A percentile compares a stretch with the other conserved stretches of the same genome.
These are phyloP conservation scores for Melampsora americana DNA, from an alignment of 1,284 basidiomycete species.

Conservation along the genomic window DNA sequence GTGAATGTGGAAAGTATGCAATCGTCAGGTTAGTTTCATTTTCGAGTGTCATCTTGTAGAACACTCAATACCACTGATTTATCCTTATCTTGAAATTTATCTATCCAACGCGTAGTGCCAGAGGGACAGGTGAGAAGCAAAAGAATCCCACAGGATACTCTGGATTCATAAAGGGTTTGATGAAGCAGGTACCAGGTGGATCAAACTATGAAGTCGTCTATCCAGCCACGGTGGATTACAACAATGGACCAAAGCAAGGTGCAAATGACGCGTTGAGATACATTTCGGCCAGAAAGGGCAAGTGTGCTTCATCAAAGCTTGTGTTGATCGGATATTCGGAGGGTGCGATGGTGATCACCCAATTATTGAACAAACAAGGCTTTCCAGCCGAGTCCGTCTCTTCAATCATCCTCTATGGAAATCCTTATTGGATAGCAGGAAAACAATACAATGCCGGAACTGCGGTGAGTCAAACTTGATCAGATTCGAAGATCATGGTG, in stretches of 20 bases:
- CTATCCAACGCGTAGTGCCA: not conserved
- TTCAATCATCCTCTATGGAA: conserved; percentile 4
- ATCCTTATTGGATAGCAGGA: not conserved
- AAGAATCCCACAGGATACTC: conserved; percentile 7
- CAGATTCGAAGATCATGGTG: not conserved
- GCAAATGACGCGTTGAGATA: not conserved
- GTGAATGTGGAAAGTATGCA: not conserved
- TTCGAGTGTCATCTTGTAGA: too few species aligned
- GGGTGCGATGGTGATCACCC: conserved; percentile 3
- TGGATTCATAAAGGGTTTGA: not conserved
- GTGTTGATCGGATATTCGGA: conserved; percentile 6
- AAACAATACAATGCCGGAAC: not conserved
- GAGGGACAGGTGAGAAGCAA: conserved; percentile 1
- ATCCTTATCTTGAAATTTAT: too few species aligned
- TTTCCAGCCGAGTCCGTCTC: not conserved
- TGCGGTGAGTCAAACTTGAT: not conserved
- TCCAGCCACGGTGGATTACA: not conserved
- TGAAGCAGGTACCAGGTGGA: not conserved
- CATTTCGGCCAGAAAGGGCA: not conserved
- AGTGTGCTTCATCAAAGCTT: not conserved
- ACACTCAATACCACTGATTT: too few species aligned
- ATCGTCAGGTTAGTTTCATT: not conserved
- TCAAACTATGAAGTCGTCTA: conserved; percentile 10
- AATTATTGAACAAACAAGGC: not conserved
- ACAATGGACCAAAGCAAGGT: conserved; percentile 3